Base-by-base conservation (phyloP, 768 basidiomycete species). In the Leccinum olivaceopallidum region DNA sequence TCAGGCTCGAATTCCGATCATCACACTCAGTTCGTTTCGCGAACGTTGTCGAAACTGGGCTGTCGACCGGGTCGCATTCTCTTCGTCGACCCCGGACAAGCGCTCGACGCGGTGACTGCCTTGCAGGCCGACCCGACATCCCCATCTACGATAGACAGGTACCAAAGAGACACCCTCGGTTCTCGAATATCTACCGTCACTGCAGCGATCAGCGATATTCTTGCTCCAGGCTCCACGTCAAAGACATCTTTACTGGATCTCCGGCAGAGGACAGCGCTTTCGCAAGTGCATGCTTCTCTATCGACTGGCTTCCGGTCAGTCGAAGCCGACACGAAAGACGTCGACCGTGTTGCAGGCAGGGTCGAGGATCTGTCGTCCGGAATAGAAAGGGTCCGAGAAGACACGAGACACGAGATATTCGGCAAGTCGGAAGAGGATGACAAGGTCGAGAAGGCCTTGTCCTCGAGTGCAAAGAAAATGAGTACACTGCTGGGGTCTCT, bases 31-130 rank as follows among this genome's bases (percentile, higher is more conserved):
- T 59, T 61, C 54, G 56, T 67, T 53, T 68, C 66, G 54, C 70
- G 58, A 57, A 60, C 60, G 59, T 60, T 70, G 42, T 65, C 70
- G 49, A 57, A 63, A 24, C 60, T 70, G 49, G 69, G 61, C 5
- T 68, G 67, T 63, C 67, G 52, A 5, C 73, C 76, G 0, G 70
- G 72, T 34, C 63, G 66, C 8, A 53, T 80, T 28, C 65, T 88
- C 18, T 78, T 82, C 60, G 76, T 83, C 16, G 87, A 92, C 65
- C 86, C 88, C 5, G 64, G 71, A 49, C 84, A 85, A 39, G 89
- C 89, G 0, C 60, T 86, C 12, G 69, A 71, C 1, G 89, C 86
- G 3, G 76, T 88, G 6, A 73, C 73, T 34, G 64, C 76, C 26
- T 73, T 92, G 36, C 80, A 77, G 61, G 65, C 77, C 9, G 73